A percentile compares a stretch with the other conserved stretches of the same genome.
These are phyloP conservation scores for Linnemannia hyalina DNA, from an alignment of 192 early-diverging fungal species.

Conservation along the genomic window DNA sequence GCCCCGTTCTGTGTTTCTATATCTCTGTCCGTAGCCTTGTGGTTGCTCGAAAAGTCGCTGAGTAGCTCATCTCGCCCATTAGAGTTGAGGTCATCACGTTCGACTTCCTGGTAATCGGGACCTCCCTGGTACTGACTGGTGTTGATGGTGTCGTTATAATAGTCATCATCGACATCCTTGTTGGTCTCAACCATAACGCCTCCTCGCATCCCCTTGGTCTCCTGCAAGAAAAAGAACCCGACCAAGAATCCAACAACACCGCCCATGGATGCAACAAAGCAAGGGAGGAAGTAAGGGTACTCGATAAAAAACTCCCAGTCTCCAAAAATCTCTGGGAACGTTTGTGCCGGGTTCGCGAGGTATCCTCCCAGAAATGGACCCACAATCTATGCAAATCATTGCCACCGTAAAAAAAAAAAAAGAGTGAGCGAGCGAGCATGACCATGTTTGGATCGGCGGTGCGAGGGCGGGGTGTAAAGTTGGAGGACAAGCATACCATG, in stretches of 20 bases:
- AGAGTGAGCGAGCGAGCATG: background rate
- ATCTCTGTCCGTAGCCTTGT: background rate
- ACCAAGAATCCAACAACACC: constrained; percentile 74
- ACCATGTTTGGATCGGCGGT: background rate
- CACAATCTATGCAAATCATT: constrained; percentile 2
- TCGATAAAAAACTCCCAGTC: constrained; percentile 66
- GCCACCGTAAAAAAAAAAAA: background rate
- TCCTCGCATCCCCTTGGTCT: constrained; percentile 57
- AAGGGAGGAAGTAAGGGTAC: constrained; percentile 91
- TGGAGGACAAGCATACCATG: constrained; percentile 22
- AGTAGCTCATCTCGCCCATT: background rate
- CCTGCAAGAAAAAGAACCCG: constrained; percentile 74
- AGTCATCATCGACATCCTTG: background rate
- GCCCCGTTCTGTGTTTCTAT: background rate
- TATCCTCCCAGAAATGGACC: constrained; percentile 88
- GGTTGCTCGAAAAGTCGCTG: background rate
- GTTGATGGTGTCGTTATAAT: background rate
- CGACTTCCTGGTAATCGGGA: background rate
- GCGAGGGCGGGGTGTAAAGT: background rate
- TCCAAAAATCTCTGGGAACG: constrained; percentile 74
- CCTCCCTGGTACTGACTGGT: background rate
- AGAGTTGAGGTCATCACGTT: background rate
- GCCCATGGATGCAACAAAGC: constrained; percentile 73
- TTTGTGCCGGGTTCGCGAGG: constrained; percentile 78
- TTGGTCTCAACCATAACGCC: background rate